phyloP scores from a whole-genome alignment of 306 rosid species.

The Trichosanthes truncata region DNA sequence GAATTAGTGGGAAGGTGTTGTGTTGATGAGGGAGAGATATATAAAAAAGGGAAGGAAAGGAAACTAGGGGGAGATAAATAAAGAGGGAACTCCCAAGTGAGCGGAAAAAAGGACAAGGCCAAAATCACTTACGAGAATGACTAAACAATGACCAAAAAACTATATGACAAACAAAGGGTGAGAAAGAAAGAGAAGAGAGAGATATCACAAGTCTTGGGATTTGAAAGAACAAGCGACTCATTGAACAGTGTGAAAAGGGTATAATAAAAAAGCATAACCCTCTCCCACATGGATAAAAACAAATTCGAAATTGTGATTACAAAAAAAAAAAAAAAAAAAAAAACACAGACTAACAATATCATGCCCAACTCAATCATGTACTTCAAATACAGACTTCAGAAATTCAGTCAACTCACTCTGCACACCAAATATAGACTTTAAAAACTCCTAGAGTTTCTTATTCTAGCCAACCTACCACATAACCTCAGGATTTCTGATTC shows the following conservation, averaged over 20 bases:
- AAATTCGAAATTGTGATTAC: not conserved
- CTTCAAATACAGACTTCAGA: too few relatives aligned
- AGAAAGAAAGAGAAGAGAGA: constrained; percentile 10
- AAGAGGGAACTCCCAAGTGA: not conserved
- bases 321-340: too few relatives aligned
- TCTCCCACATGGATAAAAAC: not conserved
- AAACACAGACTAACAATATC: too few relatives aligned
- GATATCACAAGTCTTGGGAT: constrained; percentile 40
- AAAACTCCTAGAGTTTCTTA: too few relatives aligned
- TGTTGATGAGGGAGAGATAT: not conserved
- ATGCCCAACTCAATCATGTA: too few relatives aligned
- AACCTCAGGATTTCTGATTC: too few relatives aligned
- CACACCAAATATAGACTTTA: too few relatives aligned
- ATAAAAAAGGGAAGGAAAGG: not conserved
- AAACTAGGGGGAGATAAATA: not conserved
- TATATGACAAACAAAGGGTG: not conserved
- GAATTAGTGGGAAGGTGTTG: not conserved
- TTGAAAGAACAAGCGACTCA: constrained; percentile 39
- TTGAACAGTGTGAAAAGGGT: constrained; percentile 16
- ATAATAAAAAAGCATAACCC: not conserved
- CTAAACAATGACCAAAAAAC: constrained; percentile 1
- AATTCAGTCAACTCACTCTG: too few relatives aligned
- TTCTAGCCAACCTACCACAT: too few relatives aligned
- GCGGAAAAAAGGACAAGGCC: not conserved
- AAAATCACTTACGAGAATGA: not conserved